Conservation (phyloP, 768 basidiomycete genomes). For the Boletus vermiculosoides region DNA sequence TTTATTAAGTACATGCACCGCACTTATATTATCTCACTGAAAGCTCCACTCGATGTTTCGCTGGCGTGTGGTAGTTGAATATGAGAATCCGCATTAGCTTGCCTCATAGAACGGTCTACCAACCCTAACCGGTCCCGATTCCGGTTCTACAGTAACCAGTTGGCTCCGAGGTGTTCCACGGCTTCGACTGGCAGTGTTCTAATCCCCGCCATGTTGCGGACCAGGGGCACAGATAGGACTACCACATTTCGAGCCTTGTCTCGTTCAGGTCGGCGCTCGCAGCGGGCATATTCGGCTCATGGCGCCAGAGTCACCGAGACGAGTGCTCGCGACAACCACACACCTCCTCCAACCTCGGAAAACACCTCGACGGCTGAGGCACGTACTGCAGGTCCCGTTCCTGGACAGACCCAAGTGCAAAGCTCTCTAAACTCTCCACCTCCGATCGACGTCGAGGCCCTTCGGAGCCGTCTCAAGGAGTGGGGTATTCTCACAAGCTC, state of each 20-base stretch:
- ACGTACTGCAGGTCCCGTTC: background rate
- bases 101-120: too few species aligned
- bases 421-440: background rate
- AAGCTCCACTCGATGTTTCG: background rate
- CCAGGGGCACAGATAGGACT: conserved; percentile 5
- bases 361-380: background rate
- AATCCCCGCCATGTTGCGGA: conserved; percentile 20
- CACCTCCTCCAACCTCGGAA: conserved; percentile 7
- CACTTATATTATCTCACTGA: conserved; percentile 10
- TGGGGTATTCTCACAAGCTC: conserved; percentile 43
- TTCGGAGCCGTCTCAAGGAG: conserved; percentile 40
- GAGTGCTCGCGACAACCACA: background rate
- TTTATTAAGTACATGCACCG: conserved; percentile 20
- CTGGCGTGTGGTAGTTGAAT: background rate
- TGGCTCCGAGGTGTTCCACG: background rate
- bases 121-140: background rate
- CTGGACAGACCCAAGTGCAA: conserved; percentile 2
- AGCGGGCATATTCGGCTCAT: conserved; percentile 8
- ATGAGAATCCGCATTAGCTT: background rate
- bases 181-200: background rate
- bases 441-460: conserved; percentile 28
- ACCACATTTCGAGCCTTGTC: conserved; percentile 11
- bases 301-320: background rate
- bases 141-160: background rate
- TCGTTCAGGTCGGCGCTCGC: conserved; percentile 8